Evolutionary conservation across 2,329 filamentous ascomycete genomes (phyloP), one percentile per base, ranked within the genome.

Genomic region (Amauroascus niger): DNA sequence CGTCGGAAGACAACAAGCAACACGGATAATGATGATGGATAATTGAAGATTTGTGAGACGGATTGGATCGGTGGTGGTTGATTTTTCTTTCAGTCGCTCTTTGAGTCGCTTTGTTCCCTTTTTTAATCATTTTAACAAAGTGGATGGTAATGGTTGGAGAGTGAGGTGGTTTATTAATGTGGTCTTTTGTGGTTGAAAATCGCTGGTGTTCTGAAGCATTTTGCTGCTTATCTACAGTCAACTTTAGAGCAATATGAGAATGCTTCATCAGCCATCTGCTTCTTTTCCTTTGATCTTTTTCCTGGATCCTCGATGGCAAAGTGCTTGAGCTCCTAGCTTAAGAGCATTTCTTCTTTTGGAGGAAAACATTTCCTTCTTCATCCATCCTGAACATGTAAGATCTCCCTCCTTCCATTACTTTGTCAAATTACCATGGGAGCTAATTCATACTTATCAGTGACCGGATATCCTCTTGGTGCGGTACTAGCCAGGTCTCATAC

Each of bases 31-130:
- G 26, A 45, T n/a, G 44, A 16, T 32, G 35, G 35, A 44, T 48
- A 52, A 28, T 14, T 28, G 18, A 39, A 37, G 22, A 22, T 24
- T 45, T 20, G 14, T 20, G 47, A 30, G 33, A 28, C 9, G 35
- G 40, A 40, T 41, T 18, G 48, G 26, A 40, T 41, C 18, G 48
- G 26, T 41, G 33, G 47, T 28, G 32, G 16, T 43, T 43, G 40
- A 35, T 39, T 37, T 56, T 56, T 54, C 35, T 47, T 54, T 51
- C 47, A 33, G 41, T 56, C 55, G 43, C 55, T 56, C 55, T 33
- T 56, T 56, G 40, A 18, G 6, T 50, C 33, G 43, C 24, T 44
- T 54, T 48, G 18, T 45, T 43, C 13, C 14, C 3, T 52, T 39
- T 39, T 39, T 35, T 35, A 35, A 39, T 16, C 18, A 7, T 41